Base-by-base conservation (phyloP, 2,329 filamentous ascomycete species). In the Colletotrichum tanaceti region DNA sequence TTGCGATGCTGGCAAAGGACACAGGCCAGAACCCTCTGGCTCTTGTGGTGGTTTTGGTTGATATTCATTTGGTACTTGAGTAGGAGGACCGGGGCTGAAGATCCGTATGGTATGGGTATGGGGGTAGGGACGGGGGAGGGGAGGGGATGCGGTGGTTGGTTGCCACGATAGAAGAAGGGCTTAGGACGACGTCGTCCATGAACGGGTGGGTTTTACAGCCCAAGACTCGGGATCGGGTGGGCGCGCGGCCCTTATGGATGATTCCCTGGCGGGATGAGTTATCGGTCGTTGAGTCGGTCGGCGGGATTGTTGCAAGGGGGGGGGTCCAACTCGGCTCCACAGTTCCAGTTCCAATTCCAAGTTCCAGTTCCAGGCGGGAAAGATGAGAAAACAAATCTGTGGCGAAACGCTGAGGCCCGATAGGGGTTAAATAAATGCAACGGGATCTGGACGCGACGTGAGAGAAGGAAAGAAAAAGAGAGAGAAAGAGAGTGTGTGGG, bases 1-100 rank as follows among this genome's bases (percentile, higher is more conserved):
- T 89, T 89, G 73, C 87, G 84, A 73, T 86, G 85, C 74, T 89
- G 87, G 74, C 87, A 89, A 44, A 88, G 79, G 22, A 87, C 84
- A 72, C 86, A 87, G 22, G 85, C 85, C 65, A 87, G 77, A 54
- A 87, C 81, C 72, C 85, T 79, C 16, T 79, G 77, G 14, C 80
- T 77, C 74, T 83, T 85, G 63, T 77, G 52, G 28, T 70, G 67
- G 53, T 49, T 63, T 16, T 63, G 57, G 20, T 54, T 46, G 63
- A 52, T 49, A 65, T 52, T 70, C 67, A 68, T 68, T 68, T 62
- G 50, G 35, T 60, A 65, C 67, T 65, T 68, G 52, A 44, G 35
- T 65, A 65, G 50, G 55, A 65, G 50, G 55, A 55, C 55, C 52
- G 55, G 65, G 62, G 65, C 65, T 50, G 50, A 55, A 46, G 35